These are phyloP conservation scores for Mycosphaerella sp. DNA, from an alignment of 2,329 filamentous ascomycete genomes.

Conservation along the genomic window DNA sequence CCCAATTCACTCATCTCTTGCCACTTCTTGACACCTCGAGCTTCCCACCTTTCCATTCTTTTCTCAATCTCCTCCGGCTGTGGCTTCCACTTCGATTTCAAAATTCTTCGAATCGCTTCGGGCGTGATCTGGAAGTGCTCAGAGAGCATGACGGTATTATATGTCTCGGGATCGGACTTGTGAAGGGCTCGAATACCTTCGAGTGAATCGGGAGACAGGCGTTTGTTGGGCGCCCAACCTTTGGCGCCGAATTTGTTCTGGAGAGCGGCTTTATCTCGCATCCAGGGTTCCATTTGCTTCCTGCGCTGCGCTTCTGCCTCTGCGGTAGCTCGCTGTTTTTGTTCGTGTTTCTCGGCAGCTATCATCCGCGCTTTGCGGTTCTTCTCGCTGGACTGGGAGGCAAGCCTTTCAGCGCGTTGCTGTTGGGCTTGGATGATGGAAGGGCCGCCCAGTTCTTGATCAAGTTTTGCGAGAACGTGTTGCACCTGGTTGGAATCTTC, in stretches of 20 bases:
- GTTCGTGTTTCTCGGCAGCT: conserved; percentile 8
- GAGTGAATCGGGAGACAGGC: conserved; percentile 83
- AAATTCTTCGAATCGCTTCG: conserved; percentile 79
- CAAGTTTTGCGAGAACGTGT: conserved; percentile 22
- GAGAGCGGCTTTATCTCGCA: conserved; percentile 66
- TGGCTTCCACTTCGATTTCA: conserved; percentile 71
- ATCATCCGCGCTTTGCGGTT: conserved; percentile 3
- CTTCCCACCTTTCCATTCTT: conserved; percentile 42
- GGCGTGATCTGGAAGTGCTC: conserved; percentile 76
- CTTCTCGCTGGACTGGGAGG: conserved; percentile 10
- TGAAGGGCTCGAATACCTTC: conserved; percentile 84
- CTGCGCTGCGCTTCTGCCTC: conserved; percentile 3
- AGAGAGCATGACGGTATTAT: conserved; percentile 67
- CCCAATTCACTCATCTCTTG: conserved; percentile 44
- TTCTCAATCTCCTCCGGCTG: conserved; percentile 42
- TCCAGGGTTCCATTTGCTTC: conserved; percentile 53
- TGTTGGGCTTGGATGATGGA: conserved; percentile 9
- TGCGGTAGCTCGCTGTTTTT: neutral
- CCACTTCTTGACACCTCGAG: conserved; percentile 46
- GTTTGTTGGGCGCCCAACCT: conserved; percentile 75
- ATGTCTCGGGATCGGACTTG: conserved; percentile 66
- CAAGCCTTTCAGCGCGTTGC: conserved; percentile 2
- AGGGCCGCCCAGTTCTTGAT: conserved; percentile 15
- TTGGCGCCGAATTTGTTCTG: conserved; percentile 69
- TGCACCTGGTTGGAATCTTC: conserved; percentile 12